Base-by-base conservation (phyloP, 2,329 filamentous ascomycete genomes). In the Ophiosphaerella narmari region DNA sequence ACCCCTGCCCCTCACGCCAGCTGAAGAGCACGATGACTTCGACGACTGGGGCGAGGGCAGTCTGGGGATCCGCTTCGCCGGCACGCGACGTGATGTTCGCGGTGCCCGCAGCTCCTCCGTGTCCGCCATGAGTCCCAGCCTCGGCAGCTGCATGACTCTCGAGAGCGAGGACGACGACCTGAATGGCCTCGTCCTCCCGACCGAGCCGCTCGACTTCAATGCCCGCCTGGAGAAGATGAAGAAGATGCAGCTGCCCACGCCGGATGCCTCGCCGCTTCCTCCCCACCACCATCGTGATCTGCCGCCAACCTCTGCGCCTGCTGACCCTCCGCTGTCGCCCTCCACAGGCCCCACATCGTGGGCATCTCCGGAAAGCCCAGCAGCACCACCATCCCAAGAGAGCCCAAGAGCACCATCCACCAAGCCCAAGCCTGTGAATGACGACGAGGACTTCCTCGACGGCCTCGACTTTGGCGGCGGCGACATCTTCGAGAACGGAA, bases 161-260 rank as follows among this genome's bases (percentile, higher is more conserved):
- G 94, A 97, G 76, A 97, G 92, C 67, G 93, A 97, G 68, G 92
- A 96, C 60, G 93, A 97, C 72, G 88, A 89, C 6, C 83, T 97
- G 52, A 90, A 94, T 53, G 93, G 93, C n/a, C 81, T 99, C 12
- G 79, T 96, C 16, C 80, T 97, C 14, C 94, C 94, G 0, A 82
- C 83, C 46, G 92, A 91, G 1, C 90, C 90, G 16, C 79, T 99
- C 44, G 87, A 96, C 72, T 89, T 97, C 65, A 83, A 84, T 35
- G 87, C 91, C 57, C 86, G 91, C 44, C 78, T 97, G 36, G 86
- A 88, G 63, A 86, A 86, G 66, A 82, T 89, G 54, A 85, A 88
- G 65, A 83, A 78, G 42, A 71, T 74, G 7, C 55, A 50, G 37
- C 14, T 55, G n/a, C 46, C 48, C 38, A 45, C 54, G 9, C 46